Evolutionary conservation across 2,329 filamentous ascomycete species (phyloP).

Genomic region (Microcera coccophila): DNA sequence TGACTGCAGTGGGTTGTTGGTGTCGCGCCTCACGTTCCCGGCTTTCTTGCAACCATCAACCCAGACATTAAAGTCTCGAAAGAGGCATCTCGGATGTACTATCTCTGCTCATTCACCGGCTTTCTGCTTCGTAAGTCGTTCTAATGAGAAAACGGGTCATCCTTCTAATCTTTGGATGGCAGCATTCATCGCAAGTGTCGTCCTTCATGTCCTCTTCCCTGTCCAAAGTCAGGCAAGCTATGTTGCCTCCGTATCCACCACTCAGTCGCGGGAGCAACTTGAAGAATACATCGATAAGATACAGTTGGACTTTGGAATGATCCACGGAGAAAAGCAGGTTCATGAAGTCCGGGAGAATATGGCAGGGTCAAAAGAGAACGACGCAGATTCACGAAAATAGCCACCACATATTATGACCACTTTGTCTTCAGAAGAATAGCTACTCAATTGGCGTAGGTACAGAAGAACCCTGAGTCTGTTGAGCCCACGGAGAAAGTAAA

Average conservation of each 20-base stretch:
- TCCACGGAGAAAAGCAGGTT: background rate
- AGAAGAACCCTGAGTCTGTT: too few relatives aligned
- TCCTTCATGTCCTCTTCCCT: background rate
- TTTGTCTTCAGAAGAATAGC: background rate
- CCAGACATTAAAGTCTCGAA: background rate
- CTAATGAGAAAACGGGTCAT: too few relatives aligned
- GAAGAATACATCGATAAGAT: background rate
- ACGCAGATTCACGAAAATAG: background rate
- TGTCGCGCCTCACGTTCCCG: slow-evolving; percentile 54
- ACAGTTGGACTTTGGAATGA: background rate
- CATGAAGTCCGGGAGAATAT: background rate
- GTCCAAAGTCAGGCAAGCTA: background rate
- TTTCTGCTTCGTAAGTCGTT: slow-evolving; percentile 1
- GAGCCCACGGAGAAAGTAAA: too few relatives aligned
- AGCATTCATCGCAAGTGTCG: background rate
- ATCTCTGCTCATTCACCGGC: slow-evolving; percentile 1
- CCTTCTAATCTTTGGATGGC: background rate
- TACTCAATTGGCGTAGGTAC: too few relatives aligned
- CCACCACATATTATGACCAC: background rate
- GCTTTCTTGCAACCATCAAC: slow-evolving; percentile 34
- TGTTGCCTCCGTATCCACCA: background rate
- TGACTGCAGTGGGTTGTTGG: slow-evolving; percentile 37
- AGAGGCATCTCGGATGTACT: slow-evolving; percentile 2
- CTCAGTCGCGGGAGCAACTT: background rate
- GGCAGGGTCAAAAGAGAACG: background rate